phyloP scores from a whole-genome alignment of 2,329 filamentous ascomycete genomes.

The Bipolaris bicolor region DNA sequence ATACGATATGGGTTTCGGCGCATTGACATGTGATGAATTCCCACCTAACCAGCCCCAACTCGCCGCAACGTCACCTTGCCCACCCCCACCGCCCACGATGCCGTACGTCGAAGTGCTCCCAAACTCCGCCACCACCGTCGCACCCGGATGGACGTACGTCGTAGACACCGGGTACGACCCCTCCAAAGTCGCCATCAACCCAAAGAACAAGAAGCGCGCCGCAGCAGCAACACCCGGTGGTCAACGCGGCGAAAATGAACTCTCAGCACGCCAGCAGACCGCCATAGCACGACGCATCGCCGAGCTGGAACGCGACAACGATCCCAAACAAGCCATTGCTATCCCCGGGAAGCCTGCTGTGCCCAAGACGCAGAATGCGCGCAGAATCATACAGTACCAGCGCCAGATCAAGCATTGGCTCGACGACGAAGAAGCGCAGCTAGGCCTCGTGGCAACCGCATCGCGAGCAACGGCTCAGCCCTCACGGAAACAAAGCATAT shows the following conservation, averaged over 20 bases:
- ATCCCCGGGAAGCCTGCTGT: constrained; percentile 40
- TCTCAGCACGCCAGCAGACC: constrained; percentile 80
- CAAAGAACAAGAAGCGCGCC: constrained; percentile 70
- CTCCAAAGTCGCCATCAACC: constrained; percentile 59
- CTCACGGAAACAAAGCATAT: constrained; percentile 32
- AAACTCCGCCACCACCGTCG: constrained; percentile 67
- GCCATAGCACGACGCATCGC: constrained; percentile 82
- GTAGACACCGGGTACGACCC: constrained; percentile 71
- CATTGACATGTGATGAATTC: constrained; percentile 20
- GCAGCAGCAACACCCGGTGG: constrained; percentile 49
- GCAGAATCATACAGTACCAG: constrained; percentile 78
- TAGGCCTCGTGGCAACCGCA: constrained; percentile 53
- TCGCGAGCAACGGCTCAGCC: constrained; percentile 22
- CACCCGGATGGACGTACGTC: constrained; percentile 92
- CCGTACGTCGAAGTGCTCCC: constrained; percentile 84
- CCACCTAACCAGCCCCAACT: constrained; percentile 12
- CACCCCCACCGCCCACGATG: constrained; percentile 50
- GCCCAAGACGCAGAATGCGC: constrained; percentile 65
- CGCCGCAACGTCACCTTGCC: constrained; percentile 9
- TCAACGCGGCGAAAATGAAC: constrained; percentile 59
- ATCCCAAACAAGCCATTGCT: constrained; percentile 56
- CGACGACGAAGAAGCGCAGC: constrained; percentile 74
- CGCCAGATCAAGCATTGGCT: constrained; percentile 85
- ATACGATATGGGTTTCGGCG: constrained; percentile 2
- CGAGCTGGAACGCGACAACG: constrained; percentile 78